Evolutionary conservation across 306 rosid species (phyloP), one percentile per base, ranked within the genome.

Genomic region (Biancaea sappan): DNA sequence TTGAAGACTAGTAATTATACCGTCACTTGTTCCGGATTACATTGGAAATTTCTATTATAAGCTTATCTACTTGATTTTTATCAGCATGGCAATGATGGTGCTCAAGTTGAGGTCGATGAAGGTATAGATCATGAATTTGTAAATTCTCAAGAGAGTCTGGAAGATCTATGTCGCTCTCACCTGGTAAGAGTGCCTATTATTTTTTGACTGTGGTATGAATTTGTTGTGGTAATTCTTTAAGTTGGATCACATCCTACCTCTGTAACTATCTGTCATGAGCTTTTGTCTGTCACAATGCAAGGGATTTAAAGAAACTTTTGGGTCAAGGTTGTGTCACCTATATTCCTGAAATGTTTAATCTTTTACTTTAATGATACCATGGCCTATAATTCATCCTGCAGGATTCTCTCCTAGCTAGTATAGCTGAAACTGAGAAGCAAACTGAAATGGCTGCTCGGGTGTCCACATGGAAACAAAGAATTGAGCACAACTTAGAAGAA

Each of bases 81-180:
- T 47, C 91, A 94, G 99, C 80, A 76, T n/a, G 95, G 68, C 64
- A 68, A 50, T 37, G 78, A 47, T 53, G 85, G 67, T 37, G 71
- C 84, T 69, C 81, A 81, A 60, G 82, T 73, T 46, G 82, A 86
- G 44, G 47, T 44, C 8, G 81, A 79, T 83, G 92, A 87, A 80
- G 79, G 79, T 43, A 66, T 77, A 32, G 86, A 79, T 75, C 64
- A 73, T 59, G 86, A 84, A 37, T 77, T 63, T 87, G 83, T 87
- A 46, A 77, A 84, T 77, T 81, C 91, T 77, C 91, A 84, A 65
- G 69, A 79, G 81, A 90, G 84, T 78, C 73, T 90, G 71, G 98
- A 92, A 90, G 98, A 92, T 73, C 91, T 94, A 12, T 94, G 99
- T 76, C 96, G 96, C 75, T 92, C 96, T 88, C 99, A 94, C 85